Evolutionary conservation across 345 rosid genomes (phyloP).

Genomic region (Corchorus capsularis): DNA sequence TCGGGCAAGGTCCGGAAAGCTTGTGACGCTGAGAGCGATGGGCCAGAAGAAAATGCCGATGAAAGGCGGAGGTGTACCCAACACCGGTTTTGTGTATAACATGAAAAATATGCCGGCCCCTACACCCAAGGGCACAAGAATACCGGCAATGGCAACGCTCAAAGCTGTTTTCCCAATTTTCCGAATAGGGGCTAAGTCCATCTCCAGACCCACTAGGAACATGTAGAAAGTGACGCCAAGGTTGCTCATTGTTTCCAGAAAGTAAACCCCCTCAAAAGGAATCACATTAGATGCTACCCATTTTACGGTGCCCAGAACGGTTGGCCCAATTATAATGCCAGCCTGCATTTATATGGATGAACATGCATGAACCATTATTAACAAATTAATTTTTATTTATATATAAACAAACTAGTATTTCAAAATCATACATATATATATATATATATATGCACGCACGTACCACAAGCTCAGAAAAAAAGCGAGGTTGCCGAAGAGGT

Average conservation of each 20-base stretch:
- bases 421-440: too few relatives aligned
- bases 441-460: too few relatives aligned
- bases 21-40: constrained; percentile 44
- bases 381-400: background rate
- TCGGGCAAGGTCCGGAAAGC: constrained; percentile 47
- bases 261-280: constrained; percentile 18
- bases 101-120: constrained; percentile 30
- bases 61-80: background rate
- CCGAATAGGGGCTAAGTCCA: constrained; percentile 21
- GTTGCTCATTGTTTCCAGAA: constrained; percentile 20
- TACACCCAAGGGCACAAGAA: constrained; percentile 24
- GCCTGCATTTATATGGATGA: background rate
- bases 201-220: constrained; percentile 28
- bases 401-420: background rate
- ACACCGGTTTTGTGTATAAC: background rate
- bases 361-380: background rate
- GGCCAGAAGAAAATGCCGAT: constrained; percentile 35
- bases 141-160: constrained; percentile 34
- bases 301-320: background rate
- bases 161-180: constrained; percentile 13
- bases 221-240: constrained; percentile 23
- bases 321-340: background rate
- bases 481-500: constrained; percentile 23
- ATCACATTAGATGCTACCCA: background rate
- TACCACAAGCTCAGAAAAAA: constrained; percentile 20